phyloP scores from a whole-genome alignment of 1,139 yeast genomes.

The Taphrina populina region DNA sequence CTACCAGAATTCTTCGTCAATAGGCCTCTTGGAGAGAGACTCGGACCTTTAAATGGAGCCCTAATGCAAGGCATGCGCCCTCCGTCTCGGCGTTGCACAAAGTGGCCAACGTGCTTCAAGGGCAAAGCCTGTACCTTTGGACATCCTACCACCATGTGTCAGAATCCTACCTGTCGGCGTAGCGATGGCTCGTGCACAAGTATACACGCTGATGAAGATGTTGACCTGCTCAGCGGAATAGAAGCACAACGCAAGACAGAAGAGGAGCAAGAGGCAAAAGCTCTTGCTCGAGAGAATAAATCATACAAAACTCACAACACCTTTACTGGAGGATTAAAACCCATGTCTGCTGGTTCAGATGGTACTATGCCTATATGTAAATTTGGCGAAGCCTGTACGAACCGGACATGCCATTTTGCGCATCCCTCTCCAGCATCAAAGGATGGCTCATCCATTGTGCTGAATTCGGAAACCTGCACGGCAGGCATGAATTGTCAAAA shows the following conservation, averaged over 20 bases:
- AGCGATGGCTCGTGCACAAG: slow-evolving; percentile 17
- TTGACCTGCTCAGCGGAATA: slow-evolving; percentile 12
- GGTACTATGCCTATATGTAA: slow-evolving; percentile 23
- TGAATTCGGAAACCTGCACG: slow-evolving; percentile 17
- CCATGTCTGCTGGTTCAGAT: background rate
- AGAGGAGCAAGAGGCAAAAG: slow-evolving; percentile 11
- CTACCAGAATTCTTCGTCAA: slow-evolving; percentile 26
- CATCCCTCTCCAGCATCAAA: slow-evolving; percentile 32
- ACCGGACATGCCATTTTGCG: slow-evolving; percentile 23
- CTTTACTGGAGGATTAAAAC: background rate
- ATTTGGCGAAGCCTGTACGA: slow-evolving; percentile 29
- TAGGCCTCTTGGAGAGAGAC: slow-evolving; percentile 8
- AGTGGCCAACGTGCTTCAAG: slow-evolving; percentile 23
- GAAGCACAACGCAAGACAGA: slow-evolving; percentile 15
- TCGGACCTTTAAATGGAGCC: background rate
- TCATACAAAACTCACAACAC: background rate
- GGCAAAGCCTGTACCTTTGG: slow-evolving; percentile 29
- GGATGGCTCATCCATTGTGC: slow-evolving; percentile 28
- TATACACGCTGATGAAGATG: slow-evolving; percentile 21
- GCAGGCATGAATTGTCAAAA: slow-evolving; percentile 23
- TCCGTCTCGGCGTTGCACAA: slow-evolving; percentile 20
- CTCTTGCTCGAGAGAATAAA: background rate
- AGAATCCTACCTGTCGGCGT: slow-evolving; percentile 11
- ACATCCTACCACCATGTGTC: slow-evolving; percentile 21
- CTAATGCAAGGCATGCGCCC: background rate